Evolutionary conservation across 2,329 filamentous ascomycete genomes (phyloP), one percentile per base, ranked within the genome.

Genomic region (Rhinocladiella similis): DNA sequence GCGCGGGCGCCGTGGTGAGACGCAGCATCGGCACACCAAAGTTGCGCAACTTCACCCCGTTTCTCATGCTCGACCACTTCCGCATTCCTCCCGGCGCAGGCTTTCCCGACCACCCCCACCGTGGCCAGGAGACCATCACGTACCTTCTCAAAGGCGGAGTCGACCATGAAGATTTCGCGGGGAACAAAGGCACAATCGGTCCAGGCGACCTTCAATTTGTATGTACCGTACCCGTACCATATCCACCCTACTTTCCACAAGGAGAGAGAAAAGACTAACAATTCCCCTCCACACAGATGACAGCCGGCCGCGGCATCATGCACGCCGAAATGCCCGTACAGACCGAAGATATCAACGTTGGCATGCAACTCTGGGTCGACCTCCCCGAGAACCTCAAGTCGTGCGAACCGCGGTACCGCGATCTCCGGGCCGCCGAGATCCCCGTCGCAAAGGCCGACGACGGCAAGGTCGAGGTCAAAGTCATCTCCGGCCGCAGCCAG

Each of bases 21-120:
- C 86, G 93, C 56, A 92, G 89, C 41, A 89, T 97, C 63, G 93
- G 93, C 65, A 96, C 91, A 1, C 82, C 89, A 4, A 82, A 88
- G 63, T 81, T 97, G 19, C 85, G 87, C 68, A 91, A 96, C 78
- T 88, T 97, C 73, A 90, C 87, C 13, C 94, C 93, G 0, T 97
- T 97, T 75, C 81, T 97, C 43, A 96, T 97, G 91, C 88, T 97
- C 46, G 93, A 97, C 70, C 90, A 97, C 77, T 97, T 97, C 77
- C 83, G 80, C 53, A 84, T 94, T 66, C 83, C 84, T 51, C 85
- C 87, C 1, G 90, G 89, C 56, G 89, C 91, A 9, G 92, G 92
- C 0, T 97, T 97, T 70, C 91, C 92, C 0, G 92, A 97, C 70
- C 92, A 97, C 68, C 84, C 84, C 0, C 85, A 88, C 69, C 82